Base-by-base conservation (phyloP, 371 early-diverging fungal genomes). In the Rhizopus microsporus region DNA sequence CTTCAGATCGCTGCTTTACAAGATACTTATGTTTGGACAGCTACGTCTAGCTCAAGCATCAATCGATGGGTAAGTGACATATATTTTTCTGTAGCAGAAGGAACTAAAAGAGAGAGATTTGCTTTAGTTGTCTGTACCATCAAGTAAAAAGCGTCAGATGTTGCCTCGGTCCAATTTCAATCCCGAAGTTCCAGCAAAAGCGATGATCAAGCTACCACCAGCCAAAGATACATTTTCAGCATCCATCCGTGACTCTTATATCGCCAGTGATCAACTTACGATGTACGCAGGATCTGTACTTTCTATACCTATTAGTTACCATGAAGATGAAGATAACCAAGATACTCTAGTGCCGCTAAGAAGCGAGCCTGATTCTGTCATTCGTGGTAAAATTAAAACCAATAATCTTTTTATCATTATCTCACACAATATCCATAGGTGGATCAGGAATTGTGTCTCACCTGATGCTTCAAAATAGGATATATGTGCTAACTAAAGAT, bases 1-100 rank as follows among this genome's bases (percentile, higher is more conserved):
- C 15, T 43, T 3, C 65, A 89, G 88, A 70, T 93, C 65, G 82
- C 80, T 15, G 92, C 90, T 2, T 71, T 88, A 10, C 86, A 94
- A 30, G 90, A 93, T 64, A 71, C 83, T 35, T 93, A 84, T 62
- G 74, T 97, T 3, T 97, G 96, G 96, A 94, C 96, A 3, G 95
- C 97, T 0, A 96, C 97, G 7, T 82, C 86, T 30, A 78, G 81
- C 16, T 88, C 93, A 0, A 81, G 77, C 38, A 81, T 97, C 35
- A 88, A 91, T 55, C 83, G 95, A 64, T 97, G 97, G 96, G 85
- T 85, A 57, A 59, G 17, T 31, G 43, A 44, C 7, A 51, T 29
- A 10, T 13, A 13, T 51, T 37, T 17, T 15, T 39, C n/a, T 12
- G 16, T 38, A 23, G 23, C 23, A 23, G 23, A 23, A 23, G 23